Evolutionary conservation across 208 protist species (phyloP).

Genomic region (Acanthamoeba sp.): DNA sequence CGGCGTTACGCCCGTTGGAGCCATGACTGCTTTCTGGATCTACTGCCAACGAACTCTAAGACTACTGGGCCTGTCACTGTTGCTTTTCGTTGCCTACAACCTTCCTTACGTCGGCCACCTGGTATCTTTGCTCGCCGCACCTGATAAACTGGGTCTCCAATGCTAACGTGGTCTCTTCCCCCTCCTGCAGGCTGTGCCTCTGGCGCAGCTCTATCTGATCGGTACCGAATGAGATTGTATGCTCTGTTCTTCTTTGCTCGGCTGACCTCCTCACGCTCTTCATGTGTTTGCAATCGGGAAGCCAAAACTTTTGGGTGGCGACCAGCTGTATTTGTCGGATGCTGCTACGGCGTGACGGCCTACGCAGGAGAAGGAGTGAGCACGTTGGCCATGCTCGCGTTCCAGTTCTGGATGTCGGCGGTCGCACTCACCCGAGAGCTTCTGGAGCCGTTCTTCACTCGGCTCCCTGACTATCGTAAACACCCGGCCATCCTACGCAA

Average conservation of each 20-base stretch:
- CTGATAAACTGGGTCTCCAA: not conserved
- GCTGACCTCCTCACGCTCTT: not conserved
- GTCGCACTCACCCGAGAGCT: slow-evolving; percentile 23
- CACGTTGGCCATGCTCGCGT: slow-evolving; percentile 2
- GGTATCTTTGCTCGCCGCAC: not conserved
- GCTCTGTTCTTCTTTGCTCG: too few relatives aligned
- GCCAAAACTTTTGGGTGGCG: slow-evolving; percentile 19
- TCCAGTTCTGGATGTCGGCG: slow-evolving; percentile 55
- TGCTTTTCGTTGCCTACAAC: slow-evolving; percentile 33
- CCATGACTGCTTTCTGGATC: not conserved
- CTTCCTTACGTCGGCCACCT: slow-evolving; percentile 10
- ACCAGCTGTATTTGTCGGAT: not conserved
- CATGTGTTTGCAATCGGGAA: not conserved
- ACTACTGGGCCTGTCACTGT: not conserved
- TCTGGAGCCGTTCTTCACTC: slow-evolving; percentile 35
- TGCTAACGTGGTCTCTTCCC: not conserved
- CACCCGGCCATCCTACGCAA: slow-evolving; percentile 41
- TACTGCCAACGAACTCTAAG: slow-evolving; percentile 18
- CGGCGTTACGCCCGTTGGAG: not conserved
- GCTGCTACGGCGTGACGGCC: slow-evolving; percentile 29
- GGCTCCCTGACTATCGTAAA: slow-evolving; percentile 28
- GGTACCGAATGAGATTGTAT: too few relatives aligned
- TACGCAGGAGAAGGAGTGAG: slow-evolving; percentile 9
- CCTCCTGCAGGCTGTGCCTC: not conserved
- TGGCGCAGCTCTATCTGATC: slow-evolving; percentile 7